Evolutionary conservation across 208 protist species (phyloP).

Genomic region (Borovskyia barvae): DNA sequence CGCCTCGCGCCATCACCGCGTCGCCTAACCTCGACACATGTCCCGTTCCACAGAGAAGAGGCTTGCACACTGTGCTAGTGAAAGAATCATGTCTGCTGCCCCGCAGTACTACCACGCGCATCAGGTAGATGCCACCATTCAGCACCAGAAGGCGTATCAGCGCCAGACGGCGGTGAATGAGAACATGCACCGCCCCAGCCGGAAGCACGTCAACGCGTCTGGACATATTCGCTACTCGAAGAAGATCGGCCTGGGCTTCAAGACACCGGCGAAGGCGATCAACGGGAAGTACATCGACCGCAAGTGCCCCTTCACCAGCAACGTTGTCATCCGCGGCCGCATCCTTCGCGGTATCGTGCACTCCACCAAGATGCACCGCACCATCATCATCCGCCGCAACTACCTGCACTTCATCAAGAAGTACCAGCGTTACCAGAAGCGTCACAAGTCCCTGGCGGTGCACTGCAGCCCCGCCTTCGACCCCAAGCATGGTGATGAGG

Average conservation of each 20-base stretch:
- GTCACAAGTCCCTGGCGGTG: slow-evolving; percentile 98
- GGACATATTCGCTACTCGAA: slow-evolving; percentile 93
- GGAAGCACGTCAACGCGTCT: slow-evolving; percentile 56
- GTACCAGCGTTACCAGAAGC: slow-evolving; percentile 99
- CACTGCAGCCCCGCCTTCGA: slow-evolving; percentile 99
- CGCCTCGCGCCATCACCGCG: neutral
- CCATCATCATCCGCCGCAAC: slow-evolving; percentile 98
- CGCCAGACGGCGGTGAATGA: slow-evolving; percentile 91
- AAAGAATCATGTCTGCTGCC: slow-evolving; percentile 40
- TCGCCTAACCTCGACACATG: neutral
- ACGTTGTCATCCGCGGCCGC: slow-evolving; percentile 99
- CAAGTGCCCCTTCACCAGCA: slow-evolving; percentile 99
- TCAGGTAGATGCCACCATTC: slow-evolving; percentile 78
- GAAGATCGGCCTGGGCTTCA: slow-evolving; percentile 97
- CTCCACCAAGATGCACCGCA: slow-evolving; percentile 99
- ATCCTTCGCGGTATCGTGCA: slow-evolving; percentile 98
- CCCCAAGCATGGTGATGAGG: slow-evolving; percentile 97
- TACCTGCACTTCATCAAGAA: slow-evolving; percentile 99
- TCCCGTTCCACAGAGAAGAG: too few species aligned
- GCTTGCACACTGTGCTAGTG: too few species aligned
- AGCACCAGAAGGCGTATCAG: slow-evolving; percentile 92
- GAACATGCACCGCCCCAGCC: slow-evolving; percentile 75
- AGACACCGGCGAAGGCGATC: slow-evolving; percentile 97
- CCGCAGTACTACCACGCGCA: slow-evolving; percentile 72
- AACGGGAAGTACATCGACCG: slow-evolving; percentile 99